Base-by-base conservation (phyloP, 768 basidiomycete genomes). In the Trametes sanguinea region DNA sequence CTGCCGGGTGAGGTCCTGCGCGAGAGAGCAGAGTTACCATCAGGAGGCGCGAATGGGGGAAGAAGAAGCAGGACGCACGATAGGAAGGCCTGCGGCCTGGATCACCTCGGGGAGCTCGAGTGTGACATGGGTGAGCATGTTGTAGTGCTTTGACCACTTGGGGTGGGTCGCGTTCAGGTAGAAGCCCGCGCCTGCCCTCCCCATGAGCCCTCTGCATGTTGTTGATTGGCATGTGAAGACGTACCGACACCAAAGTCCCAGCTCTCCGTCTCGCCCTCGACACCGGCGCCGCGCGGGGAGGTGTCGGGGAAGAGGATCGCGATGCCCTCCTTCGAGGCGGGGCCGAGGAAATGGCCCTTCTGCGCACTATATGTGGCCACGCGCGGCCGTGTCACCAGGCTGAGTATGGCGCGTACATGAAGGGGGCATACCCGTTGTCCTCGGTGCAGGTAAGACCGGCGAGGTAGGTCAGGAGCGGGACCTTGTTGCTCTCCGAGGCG, bases 301-400 rank as follows among this genome's bases (percentile, higher is more conserved):
- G 96, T 98, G 71, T 99, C 97, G 2, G 97, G 94, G 73, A 98
- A 94, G 59, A 98, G 84, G 52, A 98, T 77, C 0, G 97, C 95
- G 57, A 99, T 88, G 6, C 90, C 88, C 68, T 96, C 87, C 17
- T 85, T 80, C 4, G 94, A 84, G 1, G 96, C 96, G 43, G 89
- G 85, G n/a, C 85, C 81, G 42, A 98, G 76, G 77, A 98, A 96
- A 10, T 83, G 84, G n/a, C 94, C 95, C 74, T 99, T 98, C 76
- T 95, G 93, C 1, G 96, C 85, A 0, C 92, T 94, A 67, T 2
- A 30, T 10, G 22, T 22, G 22, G 22, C 22, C 22, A 22, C 22
- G 22, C 22, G 22, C 22, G 22, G 22, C 22, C 22, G 22, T 1
- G 22, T 22, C 22, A 22, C 1, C 22, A 22, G 22, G 22, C 22